Evolutionary conservation across 345 rosid genomes (phyloP), one percentile per base, ranked within the genome.

Genomic region (Litchi chinensis): DNA sequence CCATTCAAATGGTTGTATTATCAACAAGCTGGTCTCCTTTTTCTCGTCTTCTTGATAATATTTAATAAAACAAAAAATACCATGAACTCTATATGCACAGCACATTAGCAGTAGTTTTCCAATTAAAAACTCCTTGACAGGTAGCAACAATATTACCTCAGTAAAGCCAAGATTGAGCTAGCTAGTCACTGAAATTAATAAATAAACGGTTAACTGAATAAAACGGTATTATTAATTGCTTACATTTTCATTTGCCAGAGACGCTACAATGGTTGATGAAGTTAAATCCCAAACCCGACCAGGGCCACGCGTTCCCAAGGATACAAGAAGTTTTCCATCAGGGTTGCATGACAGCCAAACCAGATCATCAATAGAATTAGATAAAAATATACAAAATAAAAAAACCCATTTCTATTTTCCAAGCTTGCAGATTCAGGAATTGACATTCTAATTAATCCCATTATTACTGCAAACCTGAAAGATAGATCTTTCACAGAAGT

Each of bases 251-350:
- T 82, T 92, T 48, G 95, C 70, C 76, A 96, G 77, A 80, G 94
- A 85, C 76, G 97, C 88, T 71, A 86, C 82, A 72, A 82, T 87
- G 70, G 85, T 78, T 52, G 91, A 82, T 73, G 91, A 84, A 71
- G 85, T 83, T 28, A 94, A 73, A 68, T 97, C 98, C 98, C 99
- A 94, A 80, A 97, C 93, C 80, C 95, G 88, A 82, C 95, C 95
- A 75, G 89, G 90, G 68, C 89, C 93, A 77, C 89, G 85, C 48
- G 70, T 48, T 70, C 93, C 97, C 89, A 94, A 85, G 44, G 98
- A 91, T 52, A 87, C 92, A 69, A 97, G 95, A 83, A 88, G 89
- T 80, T 94, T 92, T 28, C 96, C 98, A 87, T 90, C 93, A 75
- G 84, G 87, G 83, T 98, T 94, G 93, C 82, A 87, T 79, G 66